Base-by-base conservation (phyloP, 768 basidiomycete species). In the Lactarius vividus region DNA sequence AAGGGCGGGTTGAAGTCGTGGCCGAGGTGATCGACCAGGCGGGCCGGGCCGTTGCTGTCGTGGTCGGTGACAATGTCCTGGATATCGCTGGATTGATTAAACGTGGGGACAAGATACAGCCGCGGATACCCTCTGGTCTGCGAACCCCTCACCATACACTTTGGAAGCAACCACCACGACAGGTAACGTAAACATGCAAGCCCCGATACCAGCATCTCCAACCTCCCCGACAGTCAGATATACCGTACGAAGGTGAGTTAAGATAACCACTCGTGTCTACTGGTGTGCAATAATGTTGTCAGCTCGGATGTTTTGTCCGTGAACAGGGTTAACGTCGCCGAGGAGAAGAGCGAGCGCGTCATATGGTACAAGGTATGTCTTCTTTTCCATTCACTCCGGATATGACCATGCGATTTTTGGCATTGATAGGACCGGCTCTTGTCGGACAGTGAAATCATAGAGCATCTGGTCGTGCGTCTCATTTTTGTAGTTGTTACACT, bases 301-400 rank as follows among this genome's bases (percentile, higher is more conserved):
- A 92, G 90, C 71, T 87, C 90, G 59, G 90, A 91, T 76, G 89
- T 91, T 49, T 78, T 92, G 42, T 81, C 81, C 53, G 87, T 90
- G 65, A 81, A 89, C 81, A 81, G 86, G 61, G 77, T 92, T 7
- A 86, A 89, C 66, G 81, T 92, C 0, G 78, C 75, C 3, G 80
- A 83, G 66, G 88, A 89, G 72, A 79, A 77, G 37, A 81, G 84
- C 3, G 80, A 82, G 4, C 80, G 79, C 49, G 81, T 91, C 3
- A 74, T 87, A 23, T 92, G 89, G 89, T 91, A 85, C 75, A 91
- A 91, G 81, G 89, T 88, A 72, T 58, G 80, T 68, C 29, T 59
- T 15, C 53, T 20, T 26, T 35, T 35, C 11, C 35, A 55, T 35
- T 28, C 16, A 37, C 5, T 52, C 49, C 13, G 23, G n/a, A 31